Base-by-base conservation (phyloP, 371 early-diverging fungal genomes). In the Mortierella sp. region DNA sequence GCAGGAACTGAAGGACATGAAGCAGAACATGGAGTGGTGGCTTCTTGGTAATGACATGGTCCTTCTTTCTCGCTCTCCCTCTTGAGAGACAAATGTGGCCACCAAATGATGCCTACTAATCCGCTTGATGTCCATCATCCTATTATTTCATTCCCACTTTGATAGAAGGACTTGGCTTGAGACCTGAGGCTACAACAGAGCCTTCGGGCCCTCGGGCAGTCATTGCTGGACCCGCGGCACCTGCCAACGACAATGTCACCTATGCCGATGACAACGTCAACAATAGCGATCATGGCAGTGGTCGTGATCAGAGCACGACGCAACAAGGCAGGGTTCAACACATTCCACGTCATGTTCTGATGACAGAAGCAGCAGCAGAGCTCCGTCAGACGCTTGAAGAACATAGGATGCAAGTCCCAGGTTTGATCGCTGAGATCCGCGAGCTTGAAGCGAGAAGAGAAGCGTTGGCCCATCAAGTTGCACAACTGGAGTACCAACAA, bases 311-410 rank as follows among this genome's bases (percentile, higher is more conserved):
- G 49, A 12, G 49, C 34, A 10, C 34, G 34, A 54, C 19, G 34
- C 28, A 27, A 34, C 31, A 14, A 34, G 49, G 16, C 41, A 21
- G 39, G 10, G 9, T 2, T 54, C 19, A 28, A 39, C 14, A 2
- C 26, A 49, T 52, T 21, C 61, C 61, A 2, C 67, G 45, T 2
- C 30, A 52, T 24, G 27, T 34, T 16, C 42, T 64, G 23, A 51
- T 67, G 68, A 13, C 23, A 1, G 74, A 74, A 38, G 69, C 76
- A 8, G 41, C 76, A 5, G 65, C 56, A 26, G 49, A 64, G 7
- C 62, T 74, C 19, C 57, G 61, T 7, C 65, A 68, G 47, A 50
- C 59, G 7, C 16, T 74, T 21, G 69, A 74, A 1, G 69, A 64
- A 50, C 24, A 41, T 54, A 64, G 57, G 62, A 21, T 54, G 3